phyloP scores from a whole-genome alignment of 106 monocot species.

The Narthecium ossifragum region DNA sequence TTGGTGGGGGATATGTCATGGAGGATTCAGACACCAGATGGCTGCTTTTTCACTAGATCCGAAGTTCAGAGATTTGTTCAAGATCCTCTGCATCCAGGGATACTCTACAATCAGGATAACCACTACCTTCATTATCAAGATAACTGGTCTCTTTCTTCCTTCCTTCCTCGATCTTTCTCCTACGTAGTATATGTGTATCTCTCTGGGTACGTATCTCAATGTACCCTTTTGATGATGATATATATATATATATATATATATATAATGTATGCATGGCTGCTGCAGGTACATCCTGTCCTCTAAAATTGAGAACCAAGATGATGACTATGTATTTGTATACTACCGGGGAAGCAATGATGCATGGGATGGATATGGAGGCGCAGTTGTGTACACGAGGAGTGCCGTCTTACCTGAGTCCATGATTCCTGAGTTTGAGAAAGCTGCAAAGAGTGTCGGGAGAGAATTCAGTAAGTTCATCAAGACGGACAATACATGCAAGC shows the following conservation, averaged over 20 bases:
- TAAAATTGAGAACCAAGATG: slow-evolving; percentile 61
- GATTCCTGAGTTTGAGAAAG: slow-evolving; percentile 72
- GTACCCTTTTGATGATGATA: neutral
- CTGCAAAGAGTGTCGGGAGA: slow-evolving; percentile 53
- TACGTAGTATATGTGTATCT: too few relatives aligned
- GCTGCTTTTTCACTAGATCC: slow-evolving; percentile 72
- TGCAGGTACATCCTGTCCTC: slow-evolving; percentile 91
- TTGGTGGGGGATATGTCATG: slow-evolving; percentile 80
- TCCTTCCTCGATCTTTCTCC: too few relatives aligned
- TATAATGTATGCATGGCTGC: neutral
- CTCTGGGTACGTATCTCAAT: too few relatives aligned
- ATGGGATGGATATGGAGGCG: slow-evolving; percentile 96
- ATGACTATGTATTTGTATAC: slow-evolving; percentile 88
- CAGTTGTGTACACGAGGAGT: slow-evolving; percentile 80
- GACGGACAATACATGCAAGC: slow-evolving; percentile 84
- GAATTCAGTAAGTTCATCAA: slow-evolving; percentile 78
- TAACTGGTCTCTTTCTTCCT: slow-evolving; percentile 65
- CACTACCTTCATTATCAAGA: slow-evolving; percentile 98
- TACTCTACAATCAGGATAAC: slow-evolving; percentile 94
- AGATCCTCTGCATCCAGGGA: slow-evolving; percentile 70
- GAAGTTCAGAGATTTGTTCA: slow-evolving; percentile 80
- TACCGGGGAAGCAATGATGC: slow-evolving; percentile 92
- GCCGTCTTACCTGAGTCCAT: slow-evolving; percentile 59
- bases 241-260: too few relatives aligned
- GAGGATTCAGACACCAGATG: slow-evolving; percentile 74